phyloP scores from a whole-genome alignment of 1,284 basidiomycete species.

The Irpex rosettiformis region DNA sequence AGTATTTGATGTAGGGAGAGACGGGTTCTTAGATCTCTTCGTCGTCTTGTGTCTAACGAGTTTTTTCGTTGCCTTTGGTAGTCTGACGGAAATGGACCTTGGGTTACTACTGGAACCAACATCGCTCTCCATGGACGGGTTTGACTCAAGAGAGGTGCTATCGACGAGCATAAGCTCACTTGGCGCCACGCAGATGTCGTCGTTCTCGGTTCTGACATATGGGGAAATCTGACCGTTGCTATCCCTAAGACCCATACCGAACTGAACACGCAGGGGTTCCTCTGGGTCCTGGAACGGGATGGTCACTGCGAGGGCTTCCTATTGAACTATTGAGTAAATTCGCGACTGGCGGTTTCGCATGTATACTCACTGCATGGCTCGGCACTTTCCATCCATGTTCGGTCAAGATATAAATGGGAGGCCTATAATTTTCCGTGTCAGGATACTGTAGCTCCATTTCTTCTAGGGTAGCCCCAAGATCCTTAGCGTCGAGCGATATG shows the following conservation, averaged over 20 bases:
- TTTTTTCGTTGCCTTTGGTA: neutral
- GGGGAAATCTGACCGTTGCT: neutral
- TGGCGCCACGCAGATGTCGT: neutral
- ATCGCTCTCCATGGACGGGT: neutral
- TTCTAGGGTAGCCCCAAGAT: neutral
- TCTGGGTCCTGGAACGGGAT: constrained; percentile 1
- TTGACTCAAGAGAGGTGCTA: no score
- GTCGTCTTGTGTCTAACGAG: neutral
- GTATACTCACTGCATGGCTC: neutral
- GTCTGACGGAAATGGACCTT: neutral
- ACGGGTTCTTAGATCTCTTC: neutral
- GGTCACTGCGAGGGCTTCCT: neutral
- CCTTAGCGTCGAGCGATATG: neutral
- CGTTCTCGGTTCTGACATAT: neutral
- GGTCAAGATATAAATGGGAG: neutral
- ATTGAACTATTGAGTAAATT: neutral
- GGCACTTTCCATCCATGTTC: neutral
- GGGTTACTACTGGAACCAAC: neutral
- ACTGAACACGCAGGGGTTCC: neutral
- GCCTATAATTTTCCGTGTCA: neutral
- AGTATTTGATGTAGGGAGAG: neutral
- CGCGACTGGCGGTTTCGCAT: neutral
- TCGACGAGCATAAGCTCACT: neutral
- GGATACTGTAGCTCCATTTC: constrained; percentile 1
- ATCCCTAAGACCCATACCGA: neutral